Evolutionary conservation across 345 rosid species (phyloP), one percentile per base, ranked within the genome.

Genomic region (Gynandropsis gynandra): DNA sequence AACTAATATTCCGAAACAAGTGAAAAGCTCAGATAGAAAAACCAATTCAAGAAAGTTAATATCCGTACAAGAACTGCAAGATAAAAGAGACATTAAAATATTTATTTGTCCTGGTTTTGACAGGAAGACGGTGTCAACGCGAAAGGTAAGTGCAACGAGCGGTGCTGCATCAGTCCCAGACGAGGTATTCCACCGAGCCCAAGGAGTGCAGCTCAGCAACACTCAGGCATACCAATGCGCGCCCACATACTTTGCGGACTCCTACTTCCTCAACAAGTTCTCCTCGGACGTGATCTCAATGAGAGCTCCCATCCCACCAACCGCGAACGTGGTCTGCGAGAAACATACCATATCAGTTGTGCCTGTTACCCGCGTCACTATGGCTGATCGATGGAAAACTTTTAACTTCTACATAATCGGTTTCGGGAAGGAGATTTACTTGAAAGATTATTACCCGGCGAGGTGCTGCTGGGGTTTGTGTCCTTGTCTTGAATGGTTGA

Each of bases 161-260:
- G 95, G 98, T 18, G 97, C 98, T 27, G 95, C 88, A 12, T 92
- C 97, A 0, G 98, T 92, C 34, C 97, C 97, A 1, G 98, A 85
- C 5, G 95, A 85, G 37, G 87, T 92, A 31, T 92, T 82, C 72
- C 82, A 87, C 68, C 71, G 78, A 72, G 97, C 98, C 48, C 81
- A 69, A 76, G 95, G 98, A 44, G 88, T 87, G 47, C 95, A 85
- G 71, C 67, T 87, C 47, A 85, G 93, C 77, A 87, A 87, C 72
- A 85, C 96, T 17, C 98, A 92, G 63, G 98, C 98, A 37, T 56
- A 80, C 58, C 95, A 82, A 61, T 85, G 98, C 72, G 57, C 85
- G 12, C 98, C 95, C 0, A 90, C 98, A 34, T 92, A 67, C 68
- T 92, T 92, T 35, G 97, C 96, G 0, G 97, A 85, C 79, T 92